Base-by-base conservation (phyloP, 2,329 filamentous ascomycete species). In the Claviceps pusilla region DNA sequence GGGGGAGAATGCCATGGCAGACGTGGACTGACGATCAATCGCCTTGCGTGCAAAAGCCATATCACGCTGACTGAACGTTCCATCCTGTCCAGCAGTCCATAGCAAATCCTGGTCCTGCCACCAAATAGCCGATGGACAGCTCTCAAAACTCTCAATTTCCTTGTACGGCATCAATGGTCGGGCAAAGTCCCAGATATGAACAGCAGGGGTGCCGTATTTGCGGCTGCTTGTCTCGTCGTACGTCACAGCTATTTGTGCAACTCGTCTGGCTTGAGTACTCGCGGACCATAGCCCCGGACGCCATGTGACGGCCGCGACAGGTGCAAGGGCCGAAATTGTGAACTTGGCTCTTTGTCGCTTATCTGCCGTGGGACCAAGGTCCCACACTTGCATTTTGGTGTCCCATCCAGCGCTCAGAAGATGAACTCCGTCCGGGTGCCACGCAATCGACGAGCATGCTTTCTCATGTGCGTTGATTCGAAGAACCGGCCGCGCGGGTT, bases 101-200 rank as follows among this genome's bases (percentile, higher is more conserved):
- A 86, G 66, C 48, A 84, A 72, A 58, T 84, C 81, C 57, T 80
- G 76, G 57, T 82, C 76, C 54, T 78, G 79, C 82, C 83, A 86
- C 7, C 83, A 65, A 16, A 86, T 64, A 1, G 75, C 75, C 9
- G 73, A 75, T 1, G 82, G 82, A 3, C 80, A 76, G 33, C 64
- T 71, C 28, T 79, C 75, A 58, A 83, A 84, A 43, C 76, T 69
- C 56, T 82, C 77, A 49, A 86, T 75, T 59, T 83, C 78, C 58
- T 83, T 83, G 62, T 82, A 84, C 0, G 82, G 81, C 71, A 86
- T 76, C 1, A 80, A 78, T 1, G 82, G 80, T 37, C 83, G 73
- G 7, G 80, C 82, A n/a, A 86, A 67, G 62, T 86, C 83, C 81
- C 82, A 86, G 24, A 86, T 72, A 55, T 86, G 81, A 14, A 84